Evolutionary conservation across 2,329 filamentous ascomycete genomes (phyloP), one percentile per base, ranked within the genome.

Genomic region (Fusarium sambucinum): DNA sequence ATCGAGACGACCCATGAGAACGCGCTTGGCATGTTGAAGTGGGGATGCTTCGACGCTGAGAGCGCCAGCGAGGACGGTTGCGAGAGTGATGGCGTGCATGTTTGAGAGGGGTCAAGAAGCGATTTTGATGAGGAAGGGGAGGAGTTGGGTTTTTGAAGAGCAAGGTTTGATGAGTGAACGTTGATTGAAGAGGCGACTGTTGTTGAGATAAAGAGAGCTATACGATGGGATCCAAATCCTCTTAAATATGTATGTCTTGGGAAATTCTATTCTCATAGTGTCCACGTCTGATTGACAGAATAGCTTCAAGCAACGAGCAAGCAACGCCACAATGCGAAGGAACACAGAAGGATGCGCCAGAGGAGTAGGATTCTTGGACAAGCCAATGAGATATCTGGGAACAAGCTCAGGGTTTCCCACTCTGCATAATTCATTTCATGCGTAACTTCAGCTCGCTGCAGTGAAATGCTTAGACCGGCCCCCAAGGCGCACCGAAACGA

Each of bases 11-110:
- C 62, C 62, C 16, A 65, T 65, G 9, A 65, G 54, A 8, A 48
- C 46, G 2, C 62, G 62, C n/a, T 65, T 65, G 10, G n/a, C 37
- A 6, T 19, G 59, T 13, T 61, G 51, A 3, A 62, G 23, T 1
- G 59, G 59, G 5, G 56, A 51, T 0, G 59, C 59, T 13, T 62
- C 59, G 16, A 62, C 59, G 40, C 17, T 55, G n/a, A 62, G 46
- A 13, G 40, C 59, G 4, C 46, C 46, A 1, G 56, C 56, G 2
- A 62, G 47, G 25, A 61, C 19, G 1, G 59, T 55, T 27, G 25
- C 23, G 2, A 61, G 5, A 13, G 56, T 41, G 23, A 62, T 23
- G 19, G 56, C 56, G 46, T 37, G 59, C 59, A 62, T 62, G 12
- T 1, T 41, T 44, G 6, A 16, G 1, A 16, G n/a, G 13, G 14